Base-by-base conservation (phyloP, 2,329 filamentous ascomycete species). In the Lomentospora prolificans region DNA sequence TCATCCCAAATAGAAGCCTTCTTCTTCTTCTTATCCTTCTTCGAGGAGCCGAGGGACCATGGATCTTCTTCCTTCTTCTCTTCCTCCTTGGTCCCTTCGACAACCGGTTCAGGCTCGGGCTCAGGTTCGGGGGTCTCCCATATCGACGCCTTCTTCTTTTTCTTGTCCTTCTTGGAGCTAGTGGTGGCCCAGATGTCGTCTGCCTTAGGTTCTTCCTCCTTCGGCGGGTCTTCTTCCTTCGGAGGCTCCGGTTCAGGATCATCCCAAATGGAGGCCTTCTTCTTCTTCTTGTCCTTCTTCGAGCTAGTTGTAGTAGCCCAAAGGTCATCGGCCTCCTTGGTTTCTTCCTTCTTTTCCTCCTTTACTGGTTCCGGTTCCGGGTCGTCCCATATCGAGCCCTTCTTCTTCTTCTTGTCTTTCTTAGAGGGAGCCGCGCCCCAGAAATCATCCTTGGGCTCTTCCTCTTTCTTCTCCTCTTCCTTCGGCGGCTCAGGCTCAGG, bases 321-420 rank as follows among this genome's bases (percentile, higher is more conserved):
- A n/a, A n/a, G n/a, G n/a, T 55, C 58, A 39, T 63, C 61, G 2
- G 62, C 61, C 41, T 46, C 62, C 61, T 33, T 33, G 6, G 7
- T 33, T 33, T 33, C 30, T 6, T 6, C n/a, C n/a, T n/a, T n/a
- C n/a, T n/a, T n/a, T n/a, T n/a, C 30, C 12, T 33, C 30, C 30
- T 33, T 22, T 5, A n/a, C n/a, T n/a, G 46, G 46, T 12, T 52
- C 50, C 28, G 50, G 28, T n/a, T n/a, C 50, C 6, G 58, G 55
- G 19, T 64, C 62, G 30, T 63, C 63, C n/a, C 54, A 46, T 10
- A 48, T 55, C 10, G 51, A 60, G 55, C 67, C 65, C 54, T 66
- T 66, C 51, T 69, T 66, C 58, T 66, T 71, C 58, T 69, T 73
- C 59, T 72, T 74, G 60, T 65, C 63, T 60, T 67, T 72, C 61